Base-by-base conservation (phyloP, 495 filamentous ascomycete species). In the Aspergillus asperescens region DNA sequence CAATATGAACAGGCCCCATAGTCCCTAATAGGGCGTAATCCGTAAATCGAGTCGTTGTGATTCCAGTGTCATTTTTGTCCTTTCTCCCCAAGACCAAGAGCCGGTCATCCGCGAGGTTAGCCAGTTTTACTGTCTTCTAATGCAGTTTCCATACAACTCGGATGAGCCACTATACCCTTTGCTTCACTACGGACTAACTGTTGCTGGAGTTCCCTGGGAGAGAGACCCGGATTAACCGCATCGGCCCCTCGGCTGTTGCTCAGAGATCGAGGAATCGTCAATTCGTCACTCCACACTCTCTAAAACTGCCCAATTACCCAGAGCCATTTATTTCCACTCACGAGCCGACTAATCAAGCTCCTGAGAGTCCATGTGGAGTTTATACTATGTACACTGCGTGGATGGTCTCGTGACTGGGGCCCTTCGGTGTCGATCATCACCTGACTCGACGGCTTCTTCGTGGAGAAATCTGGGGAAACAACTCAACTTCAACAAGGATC, bases 191-290 rank as follows among this genome's bases (percentile, higher is more conserved):
- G 83, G 45, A 81, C 80, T 45, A 95, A 75, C 61, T 94, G 90
- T 62, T 85, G 90, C 7, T 82, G 78, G 9, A 96, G 77, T 63
- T 95, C 90, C 10, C 90, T 79, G 23, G 73, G 77, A 3, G 82
- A 88, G 62, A 94, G 93, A 7, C 75, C 75, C 16, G 91, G 89
- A 64, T 95, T 95, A 4, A 87, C 86, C 0, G 7, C 9, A 4
- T 43, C 40, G 18, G 16, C 16, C 37, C 16, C 32, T 35, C 32
- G 32, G 32, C 16, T 35, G 32, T n/a, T 35, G 32, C 32, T 35
- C 32, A 35, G 9, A 32, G 32, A n/a, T n/a, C 32, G 32, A 35
- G 32, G 32, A 35, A 15, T 7, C 4, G 13, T 15, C n/a, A n/a
- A n/a, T n/a, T n/a, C 32, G 2, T 35, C 32, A 10, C 32, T 35